Percentiles rank a stretch among this genome's conserved stretches.
Evolutionary conservation across 441 rosid genomes (phyloP).

Genomic region (Erodium trifolium): DNA sequence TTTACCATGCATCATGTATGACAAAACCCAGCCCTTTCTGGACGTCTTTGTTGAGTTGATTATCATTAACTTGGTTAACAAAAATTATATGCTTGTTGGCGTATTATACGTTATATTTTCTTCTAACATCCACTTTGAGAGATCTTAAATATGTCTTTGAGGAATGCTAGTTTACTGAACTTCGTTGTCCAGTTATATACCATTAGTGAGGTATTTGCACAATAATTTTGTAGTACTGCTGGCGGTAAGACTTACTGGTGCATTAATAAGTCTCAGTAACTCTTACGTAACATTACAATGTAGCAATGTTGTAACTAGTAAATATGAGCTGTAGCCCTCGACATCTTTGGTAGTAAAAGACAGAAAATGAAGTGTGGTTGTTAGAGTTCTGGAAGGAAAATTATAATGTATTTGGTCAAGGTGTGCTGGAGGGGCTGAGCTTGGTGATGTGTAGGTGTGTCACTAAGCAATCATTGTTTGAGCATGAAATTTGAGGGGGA

Average conservation of each 20-base stretch:
- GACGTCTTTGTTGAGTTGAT: not conserved
- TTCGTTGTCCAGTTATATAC: not conserved
- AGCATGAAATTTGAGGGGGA: not conserved
- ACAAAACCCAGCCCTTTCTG: not conserved
- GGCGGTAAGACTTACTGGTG: not conserved
- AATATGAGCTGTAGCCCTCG: not conserved
- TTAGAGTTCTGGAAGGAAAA: constrained; percentile 1
- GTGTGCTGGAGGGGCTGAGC: not conserved
- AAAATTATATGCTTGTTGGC: not conserved
- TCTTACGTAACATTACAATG: constrained; percentile 1
- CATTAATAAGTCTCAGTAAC: not conserved
- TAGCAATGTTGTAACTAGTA: not conserved
- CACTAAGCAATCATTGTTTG: constrained; percentile 4
- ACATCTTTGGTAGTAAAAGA: not conserved
- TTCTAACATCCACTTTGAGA: not conserved
- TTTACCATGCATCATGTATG: not conserved
- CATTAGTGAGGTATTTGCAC: not conserved
- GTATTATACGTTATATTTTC: not conserved
- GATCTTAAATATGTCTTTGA: constrained; percentile 1
- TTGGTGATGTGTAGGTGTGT: constrained; percentile 1
- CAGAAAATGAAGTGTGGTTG: not conserved
- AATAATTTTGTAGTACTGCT: not conserved
- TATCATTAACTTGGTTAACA: not conserved
- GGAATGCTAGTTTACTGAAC: not conserved
- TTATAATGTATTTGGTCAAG: not conserved